phyloP scores from a whole-genome alignment of 2,329 filamentous ascomycete species.

The Colletotrichum musicola region DNA sequence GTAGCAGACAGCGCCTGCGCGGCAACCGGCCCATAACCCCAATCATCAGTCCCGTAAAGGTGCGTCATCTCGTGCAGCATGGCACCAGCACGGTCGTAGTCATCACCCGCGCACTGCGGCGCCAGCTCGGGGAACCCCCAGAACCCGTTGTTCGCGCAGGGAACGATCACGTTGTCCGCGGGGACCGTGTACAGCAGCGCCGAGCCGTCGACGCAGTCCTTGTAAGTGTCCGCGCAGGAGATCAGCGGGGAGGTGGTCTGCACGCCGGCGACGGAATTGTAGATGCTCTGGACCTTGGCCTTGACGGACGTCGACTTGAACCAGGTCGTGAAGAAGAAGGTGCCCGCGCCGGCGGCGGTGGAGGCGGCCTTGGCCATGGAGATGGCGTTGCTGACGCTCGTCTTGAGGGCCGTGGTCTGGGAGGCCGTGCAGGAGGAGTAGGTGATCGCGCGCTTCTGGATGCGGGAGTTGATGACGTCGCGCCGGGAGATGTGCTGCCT shows the following conservation, averaged over 20 bases:
- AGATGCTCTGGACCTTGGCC: conserved; percentile 33
- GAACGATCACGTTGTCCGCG: conserved; percentile 35
- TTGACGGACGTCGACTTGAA: conserved; percentile 32
- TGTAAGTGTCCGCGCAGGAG: conserved; percentile 34
- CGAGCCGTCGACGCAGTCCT: conserved; percentile 31
- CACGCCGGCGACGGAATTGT: conserved; percentile 31
- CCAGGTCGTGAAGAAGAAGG: conserved; percentile 36
- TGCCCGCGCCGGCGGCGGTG: conserved; percentile 16
- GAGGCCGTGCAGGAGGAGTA: conserved; percentile 34
- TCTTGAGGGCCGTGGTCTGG: conserved; percentile 22
- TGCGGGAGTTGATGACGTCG: conserved; percentile 21
- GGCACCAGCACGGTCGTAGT: conserved; percentile 34
- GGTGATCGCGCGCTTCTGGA: conserved; percentile 35
- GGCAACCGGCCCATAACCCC: conserved; percentile 23
- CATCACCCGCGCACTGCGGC: conserved; percentile 24
- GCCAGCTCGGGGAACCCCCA: conserved; percentile 37
- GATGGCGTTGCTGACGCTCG: conserved; percentile 29
- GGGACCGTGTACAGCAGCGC: conserved; percentile 37
- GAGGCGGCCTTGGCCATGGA: conserved; percentile 34
- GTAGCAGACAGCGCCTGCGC: conserved; percentile 32
- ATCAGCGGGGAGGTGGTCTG: conserved; percentile 35
- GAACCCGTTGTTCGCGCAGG: conserved; percentile 38
- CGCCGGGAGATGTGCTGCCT: conserved; percentile 30
- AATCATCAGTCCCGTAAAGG: conserved; percentile 33
- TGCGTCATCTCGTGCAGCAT: conserved; percentile 37